These are phyloP conservation scores for Volvox reticuliferus DNA, from an alignment of 139 green algal species.

Conservation along the genomic window DNA sequence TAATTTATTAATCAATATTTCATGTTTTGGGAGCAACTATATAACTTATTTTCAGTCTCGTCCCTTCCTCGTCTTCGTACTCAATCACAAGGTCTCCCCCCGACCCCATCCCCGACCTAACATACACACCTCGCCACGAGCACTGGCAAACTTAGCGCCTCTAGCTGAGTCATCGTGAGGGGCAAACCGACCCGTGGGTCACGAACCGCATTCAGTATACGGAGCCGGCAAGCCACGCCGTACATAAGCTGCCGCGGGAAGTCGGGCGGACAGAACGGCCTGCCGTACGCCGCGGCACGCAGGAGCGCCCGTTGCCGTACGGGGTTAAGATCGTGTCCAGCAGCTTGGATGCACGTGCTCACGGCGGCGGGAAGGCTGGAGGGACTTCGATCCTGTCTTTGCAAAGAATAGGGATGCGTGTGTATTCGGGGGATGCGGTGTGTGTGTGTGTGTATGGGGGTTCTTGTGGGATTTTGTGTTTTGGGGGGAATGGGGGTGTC, in stretches of 20 bases:
- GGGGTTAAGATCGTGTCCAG: slow-evolving; percentile 53
- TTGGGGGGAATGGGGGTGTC: no score
- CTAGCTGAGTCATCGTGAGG: slow-evolving; percentile 83
- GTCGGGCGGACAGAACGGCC: slow-evolving; percentile 69
- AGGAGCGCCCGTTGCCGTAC: slow-evolving; percentile 64
- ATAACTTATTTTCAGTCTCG: no score
- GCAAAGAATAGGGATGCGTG: not conserved
- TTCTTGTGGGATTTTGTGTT: no score
- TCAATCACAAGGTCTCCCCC: no score
- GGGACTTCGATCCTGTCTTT: not conserved
- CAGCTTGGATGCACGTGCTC: slow-evolving; percentile 72
- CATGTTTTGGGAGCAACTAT: no score
- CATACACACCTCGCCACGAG: slow-evolving; percentile 70
- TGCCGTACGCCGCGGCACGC: slow-evolving; percentile 79
- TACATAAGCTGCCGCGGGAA: slow-evolving; percentile 58
- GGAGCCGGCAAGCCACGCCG: slow-evolving; percentile 65
- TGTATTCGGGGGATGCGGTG: no score
- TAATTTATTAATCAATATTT: no score
- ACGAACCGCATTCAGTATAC: slow-evolving; percentile 85
- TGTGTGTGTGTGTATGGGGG: no score
- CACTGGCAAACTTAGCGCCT: slow-evolving; percentile 70
- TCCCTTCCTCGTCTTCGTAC: no score
- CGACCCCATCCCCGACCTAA: no score
- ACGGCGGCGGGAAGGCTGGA: slow-evolving; percentile 70
- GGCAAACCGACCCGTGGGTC: slow-evolving; percentile 77